Percentiles rank a stretch among this genome's conserved stretches.
Conservation (phyloP, 257 asterid species). For the Plantago major region DNA sequence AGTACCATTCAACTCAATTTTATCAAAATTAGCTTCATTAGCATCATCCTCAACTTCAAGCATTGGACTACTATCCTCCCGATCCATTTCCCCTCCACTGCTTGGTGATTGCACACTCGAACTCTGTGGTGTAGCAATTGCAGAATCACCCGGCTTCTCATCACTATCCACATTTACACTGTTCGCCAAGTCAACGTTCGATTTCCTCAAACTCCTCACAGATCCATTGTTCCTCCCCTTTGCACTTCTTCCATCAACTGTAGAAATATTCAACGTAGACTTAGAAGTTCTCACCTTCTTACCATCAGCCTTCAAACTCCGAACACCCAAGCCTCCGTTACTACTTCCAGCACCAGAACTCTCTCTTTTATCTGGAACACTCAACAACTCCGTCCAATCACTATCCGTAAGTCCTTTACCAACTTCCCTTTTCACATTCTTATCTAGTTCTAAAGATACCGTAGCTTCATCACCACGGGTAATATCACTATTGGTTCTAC, state of each 20-base stretch:
- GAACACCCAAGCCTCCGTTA: slow-evolving; percentile 37
- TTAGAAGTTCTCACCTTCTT: slow-evolving; percentile 41
- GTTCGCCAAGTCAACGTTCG: slow-evolving; percentile 40
- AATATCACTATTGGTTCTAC: slow-evolving; percentile 36
- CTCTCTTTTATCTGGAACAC: slow-evolving; percentile 57
- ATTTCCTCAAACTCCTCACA: slow-evolving; percentile 40
- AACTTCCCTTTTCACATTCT: slow-evolving; percentile 34
- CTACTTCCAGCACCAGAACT: slow-evolving; percentile 28
- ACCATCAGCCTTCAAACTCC: slow-evolving; percentile 42
- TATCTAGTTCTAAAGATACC: slow-evolving; percentile 25
- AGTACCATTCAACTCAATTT: slow-evolving; percentile 30
- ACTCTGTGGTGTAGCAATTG: slow-evolving; percentile 37
- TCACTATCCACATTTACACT: slow-evolving; percentile 35
- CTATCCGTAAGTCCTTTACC: slow-evolving; percentile 52
- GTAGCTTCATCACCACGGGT: slow-evolving; percentile 37
- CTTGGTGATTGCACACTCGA: slow-evolving; percentile 38
- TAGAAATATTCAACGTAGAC: slow-evolving; percentile 33
- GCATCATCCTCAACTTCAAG: slow-evolving; percentile 20
- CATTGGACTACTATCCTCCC: slow-evolving; percentile 20
- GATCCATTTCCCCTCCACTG: slow-evolving; percentile 42
- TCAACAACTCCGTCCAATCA: slow-evolving; percentile 93
- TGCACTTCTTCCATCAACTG: slow-evolving; percentile 34
- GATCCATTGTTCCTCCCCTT: slow-evolving; percentile 39
- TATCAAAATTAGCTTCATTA: slow-evolving; percentile 26
- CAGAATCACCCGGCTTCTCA: slow-evolving; percentile 39